phyloP scores from a whole-genome alignment of 495 filamentous ascomycete species.

The Jackrogersella multiformis region DNA sequence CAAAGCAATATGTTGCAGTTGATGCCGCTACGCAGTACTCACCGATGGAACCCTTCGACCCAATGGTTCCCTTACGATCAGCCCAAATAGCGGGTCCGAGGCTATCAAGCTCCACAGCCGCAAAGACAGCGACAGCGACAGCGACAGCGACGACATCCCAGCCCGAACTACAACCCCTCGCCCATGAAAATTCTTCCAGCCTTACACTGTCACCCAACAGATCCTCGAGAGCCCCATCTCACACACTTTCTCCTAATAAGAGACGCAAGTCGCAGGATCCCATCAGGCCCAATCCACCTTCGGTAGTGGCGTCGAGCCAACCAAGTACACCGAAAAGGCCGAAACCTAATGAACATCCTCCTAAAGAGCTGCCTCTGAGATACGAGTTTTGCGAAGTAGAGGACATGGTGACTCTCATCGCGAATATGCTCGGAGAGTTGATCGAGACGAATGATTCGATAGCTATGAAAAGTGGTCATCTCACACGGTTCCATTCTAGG shows the following conservation, averaged over 20 bases:
- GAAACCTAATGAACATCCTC: slow-evolving; percentile 49
- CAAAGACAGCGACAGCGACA: slow-evolving; percentile 28
- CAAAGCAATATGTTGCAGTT: slow-evolving; percentile 59
- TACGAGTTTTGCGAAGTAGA: slow-evolving; percentile 84
- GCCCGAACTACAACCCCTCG: slow-evolving; percentile 48
- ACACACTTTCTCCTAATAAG: slow-evolving; percentile 53
- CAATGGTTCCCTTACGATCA: slow-evolving; percentile 46
- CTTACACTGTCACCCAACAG: slow-evolving; percentile 52
- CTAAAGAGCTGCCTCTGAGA: slow-evolving; percentile 75
- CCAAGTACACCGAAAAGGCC: slow-evolving; percentile 56
- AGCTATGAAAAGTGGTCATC: slow-evolving; percentile 79
- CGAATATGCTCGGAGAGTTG: slow-evolving; percentile 94
- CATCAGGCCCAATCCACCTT: slow-evolving; percentile 60
- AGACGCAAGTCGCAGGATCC: slow-evolving; percentile 60
- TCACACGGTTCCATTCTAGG: slow-evolving; percentile 96
- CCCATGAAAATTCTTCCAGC: slow-evolving; percentile 29
- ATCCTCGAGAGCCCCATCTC: slow-evolving; percentile 42
- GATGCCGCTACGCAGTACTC: slow-evolving; percentile 68
- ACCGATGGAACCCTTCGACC: slow-evolving; percentile 60
- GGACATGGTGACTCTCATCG: slow-evolving; percentile 87
- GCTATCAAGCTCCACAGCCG: slow-evolving; percentile 40
- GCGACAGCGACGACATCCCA: slow-evolving; percentile 42
- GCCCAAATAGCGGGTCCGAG: slow-evolving; percentile 45
- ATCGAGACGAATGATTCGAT: slow-evolving; percentile 92
- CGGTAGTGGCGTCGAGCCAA: slow-evolving; percentile 50